These are phyloP conservation scores for Mycena sanguinolenta DNA, from an alignment of 768 basidiomycete genomes.

Conservation along the genomic window DNA sequence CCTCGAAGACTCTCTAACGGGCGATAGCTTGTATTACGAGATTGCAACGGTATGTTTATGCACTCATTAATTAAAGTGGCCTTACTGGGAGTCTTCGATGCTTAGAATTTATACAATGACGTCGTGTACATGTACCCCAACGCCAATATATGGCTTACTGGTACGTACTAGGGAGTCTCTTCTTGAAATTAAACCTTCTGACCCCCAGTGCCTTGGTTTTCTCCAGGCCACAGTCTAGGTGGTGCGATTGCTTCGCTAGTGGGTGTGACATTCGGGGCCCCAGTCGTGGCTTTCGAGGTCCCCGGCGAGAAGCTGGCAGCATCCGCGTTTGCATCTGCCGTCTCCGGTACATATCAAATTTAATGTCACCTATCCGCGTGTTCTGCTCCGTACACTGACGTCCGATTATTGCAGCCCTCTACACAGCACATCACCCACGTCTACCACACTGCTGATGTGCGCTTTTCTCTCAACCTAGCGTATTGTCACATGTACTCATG, in stretches of 20 bases:
- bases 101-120: slow-evolving; percentile 94
- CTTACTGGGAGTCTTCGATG: background rate
- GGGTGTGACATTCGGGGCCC: slow-evolving; percentile 90
- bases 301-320: slow-evolving; percentile 82
- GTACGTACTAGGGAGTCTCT: slow-evolving; percentile 42
- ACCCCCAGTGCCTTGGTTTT: background rate
- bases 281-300: slow-evolving; percentile 91
- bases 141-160: slow-evolving; percentile 90
- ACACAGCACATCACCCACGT: slow-evolving; percentile 86
- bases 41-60: slow-evolving; percentile 76
- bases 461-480: slow-evolving; percentile 32
- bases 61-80: background rate
- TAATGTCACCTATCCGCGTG: background rate
- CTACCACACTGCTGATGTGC: slow-evolving; percentile 89
- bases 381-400: background rate
- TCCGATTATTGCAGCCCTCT: slow-evolving; percentile 64
- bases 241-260: slow-evolving; percentile 88
- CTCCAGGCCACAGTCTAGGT: slow-evolving; percentile 80
- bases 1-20: slow-evolving; percentile 80
- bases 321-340: slow-evolving; percentile 86
- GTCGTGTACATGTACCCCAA: slow-evolving; percentile 91
- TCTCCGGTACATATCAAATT: slow-evolving; percentile 69
- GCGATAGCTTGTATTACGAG: slow-evolving; percentile 91
- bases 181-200: background rate
- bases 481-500: background rate